Evolutionary conservation across 2,329 filamentous ascomycete species (phyloP), one percentile per base, ranked within the genome.

Genomic region (Blumeria hordei): DNA sequence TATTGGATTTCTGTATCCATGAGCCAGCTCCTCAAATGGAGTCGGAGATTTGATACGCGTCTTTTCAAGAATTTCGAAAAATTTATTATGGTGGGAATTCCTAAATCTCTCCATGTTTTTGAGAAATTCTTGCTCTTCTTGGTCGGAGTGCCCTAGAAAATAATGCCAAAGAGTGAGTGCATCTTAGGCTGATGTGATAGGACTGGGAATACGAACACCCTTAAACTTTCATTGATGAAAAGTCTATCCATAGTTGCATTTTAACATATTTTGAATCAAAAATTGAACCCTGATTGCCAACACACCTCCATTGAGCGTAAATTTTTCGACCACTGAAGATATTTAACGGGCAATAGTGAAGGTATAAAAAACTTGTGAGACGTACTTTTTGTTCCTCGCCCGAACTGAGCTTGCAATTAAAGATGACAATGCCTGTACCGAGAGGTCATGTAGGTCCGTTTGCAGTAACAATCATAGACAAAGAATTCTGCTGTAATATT

Each of bases 271-370:
- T 43, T 44, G 53, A 44, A 41, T 33, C 37, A 44, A n/a, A 16
- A 12, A n/a, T n/a, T 59, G 56, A 4, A 57, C 55, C 37, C 56
- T 65, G n/a, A 39, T 39, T 39, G 9, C 36, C 36, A 39, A 39
- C n/a, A n/a, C n/a, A 39, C n/a, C 36, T n/a, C 36, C 36, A 9
- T 39, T 39, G 36, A 39, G 9, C n/a, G 9, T 39, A 39, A 9
- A 39, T 10, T 39, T 39, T 39, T 10, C 36, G 36, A n/a, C n/a
- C n/a, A n/a, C n/a, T n/a, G n/a, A n/a, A n/a, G n/a, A n/a, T n/a
- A n/a, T n/a, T n/a, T n/a, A 39, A 39, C n/a, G 36, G 36, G 36
- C 36, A 39, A n/a, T n/a, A 10, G n/a, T 9, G 36, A 10, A 39
- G 36, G 36, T 39, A n/a, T 39, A 39, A n/a, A 39, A 2, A 9